Percentiles rank a stretch among this genome's conserved stretches.
phyloP scores from a whole-genome alignment of 2,329 filamentous ascomycete genomes.

The Rosellinia necatrix region DNA sequence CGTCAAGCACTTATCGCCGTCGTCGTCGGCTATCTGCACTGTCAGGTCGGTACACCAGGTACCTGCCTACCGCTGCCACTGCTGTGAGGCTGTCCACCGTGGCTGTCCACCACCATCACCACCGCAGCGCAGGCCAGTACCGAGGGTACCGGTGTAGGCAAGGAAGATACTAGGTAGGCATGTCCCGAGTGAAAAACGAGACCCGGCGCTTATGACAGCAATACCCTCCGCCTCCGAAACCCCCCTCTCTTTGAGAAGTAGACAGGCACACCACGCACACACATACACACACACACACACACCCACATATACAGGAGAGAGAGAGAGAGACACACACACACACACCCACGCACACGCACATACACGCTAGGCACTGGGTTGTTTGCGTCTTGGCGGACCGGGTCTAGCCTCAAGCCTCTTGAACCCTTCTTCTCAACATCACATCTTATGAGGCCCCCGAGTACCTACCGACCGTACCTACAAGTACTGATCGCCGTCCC shows the following conservation, averaged over 20 bases:
- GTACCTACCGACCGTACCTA: no score
- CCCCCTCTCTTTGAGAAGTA: neutral
- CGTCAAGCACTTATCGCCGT: neutral
- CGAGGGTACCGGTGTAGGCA: no score
- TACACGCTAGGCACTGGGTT: no score
- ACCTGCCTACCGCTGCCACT: no score
- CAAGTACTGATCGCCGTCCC: conserved; percentile 8
- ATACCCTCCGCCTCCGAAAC: neutral
- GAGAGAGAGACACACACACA: no score
- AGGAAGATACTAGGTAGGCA: no score
- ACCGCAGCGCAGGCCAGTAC: neutral
- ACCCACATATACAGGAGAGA: no score
- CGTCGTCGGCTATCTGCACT: conserved; percentile 12
- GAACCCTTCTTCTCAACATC: conserved; percentile 8
- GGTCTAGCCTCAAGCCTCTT: conserved; percentile 21
- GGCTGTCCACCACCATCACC: no score
- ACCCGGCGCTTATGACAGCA: conserved; percentile 11
- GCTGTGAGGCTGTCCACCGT: no score
- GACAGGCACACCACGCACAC: neutral
- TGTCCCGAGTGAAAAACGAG: neutral
- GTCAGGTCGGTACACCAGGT: conserved; percentile 4
- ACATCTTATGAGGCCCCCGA: conserved; percentile 1
- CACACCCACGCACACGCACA: no score
- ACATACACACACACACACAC: no score
- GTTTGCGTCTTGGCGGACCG: conserved; percentile 20